Evolutionary conservation across 331 rosid genomes (phyloP), one percentile per base, ranked within the genome.

Genomic region (Saraca asoca): DNA sequence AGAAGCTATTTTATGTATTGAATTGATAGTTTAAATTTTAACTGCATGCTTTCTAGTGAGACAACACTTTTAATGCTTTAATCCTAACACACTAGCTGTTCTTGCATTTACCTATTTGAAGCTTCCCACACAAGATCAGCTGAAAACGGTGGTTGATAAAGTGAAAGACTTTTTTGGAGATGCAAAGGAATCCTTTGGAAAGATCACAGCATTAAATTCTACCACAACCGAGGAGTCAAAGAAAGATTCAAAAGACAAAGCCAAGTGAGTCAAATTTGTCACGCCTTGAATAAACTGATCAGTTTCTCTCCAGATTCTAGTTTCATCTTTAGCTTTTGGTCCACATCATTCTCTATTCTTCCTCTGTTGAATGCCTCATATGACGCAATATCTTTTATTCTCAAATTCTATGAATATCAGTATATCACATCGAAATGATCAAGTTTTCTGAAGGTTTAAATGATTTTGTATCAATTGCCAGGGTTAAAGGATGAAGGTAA

Each of bases 81-180:
- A 35, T 41, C 12, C 72, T 70, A 51, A 75, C 58, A 44, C 61
- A 24, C 31, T 24, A 24, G 24, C 69, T 62, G 48, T 46, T 54
- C 66, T 71, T 70, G 54, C 73, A 61, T 64, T 46, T 70, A 24
- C 58, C 62, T 68, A 58, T 49, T 51, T 52, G 73, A 81, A 93
- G 98, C 97, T 93, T 66, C 98, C 98, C 66, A 83, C 97, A 49
- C 71, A 50, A 77, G 96, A 86, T 78, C 54, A 90, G 81, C 89
- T 93, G 54, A 90, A 86, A 83, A 88, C 96, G 0, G 85, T 87
- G 15, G 50, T 84, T 34, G 98, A 90, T 71, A 84, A 93, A 73
- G 97, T 84, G 71, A 87, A 84, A 69, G 97, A 90, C 74, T 93
- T 90, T 56, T 84, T 90, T 3, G 92, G 95, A 54, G 90, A 90